phyloP scores from a whole-genome alignment of 192 early-diverging fungal species.

The Geranomyces variabilis region DNA sequence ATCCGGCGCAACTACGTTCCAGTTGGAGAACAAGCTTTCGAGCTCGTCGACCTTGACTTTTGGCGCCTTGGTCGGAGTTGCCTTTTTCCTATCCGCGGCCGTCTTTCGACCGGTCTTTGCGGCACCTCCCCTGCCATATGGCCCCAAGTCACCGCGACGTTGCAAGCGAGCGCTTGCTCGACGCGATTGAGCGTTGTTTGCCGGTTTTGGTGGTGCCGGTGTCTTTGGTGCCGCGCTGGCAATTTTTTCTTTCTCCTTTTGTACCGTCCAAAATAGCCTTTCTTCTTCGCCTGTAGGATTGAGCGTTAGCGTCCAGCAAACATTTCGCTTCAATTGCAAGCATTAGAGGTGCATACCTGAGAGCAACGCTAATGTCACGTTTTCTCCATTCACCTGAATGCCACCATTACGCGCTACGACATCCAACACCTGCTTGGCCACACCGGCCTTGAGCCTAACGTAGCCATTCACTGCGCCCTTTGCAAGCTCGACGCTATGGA shows the following conservation, averaged over 20 bases:
- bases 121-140: not conserved
- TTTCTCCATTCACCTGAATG: slow-evolving; percentile 16
- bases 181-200: not conserved
- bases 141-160: not conserved
- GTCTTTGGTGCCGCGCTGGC: not conserved
- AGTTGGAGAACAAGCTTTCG: slow-evolving; percentile 21
- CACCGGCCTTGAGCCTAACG: slow-evolving; percentile 23
- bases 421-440: slow-evolving; percentile 19
- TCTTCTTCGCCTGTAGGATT: slow-evolving; percentile 29
- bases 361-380: not conserved
- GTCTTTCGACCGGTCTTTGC: no score
- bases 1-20: slow-evolving; percentile 1
- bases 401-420: slow-evolving; percentile 24
- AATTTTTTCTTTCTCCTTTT: slow-evolving; percentile 1
- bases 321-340: not conserved
- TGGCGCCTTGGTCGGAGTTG: not conserved
- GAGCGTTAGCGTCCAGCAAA: not conserved
- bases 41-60: slow-evolving; percentile 34
- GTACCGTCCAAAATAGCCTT: slow-evolving; percentile 30
- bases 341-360: slow-evolving; percentile 25
- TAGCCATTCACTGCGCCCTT: slow-evolving; percentile 14
- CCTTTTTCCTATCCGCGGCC: not conserved
- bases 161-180: slow-evolving; percentile 1
- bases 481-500: slow-evolving; percentile 22
- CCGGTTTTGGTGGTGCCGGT: not conserved